Conservation (phyloP, 2,329 filamentous ascomycete species). For the Helotiales sp. region DNA sequence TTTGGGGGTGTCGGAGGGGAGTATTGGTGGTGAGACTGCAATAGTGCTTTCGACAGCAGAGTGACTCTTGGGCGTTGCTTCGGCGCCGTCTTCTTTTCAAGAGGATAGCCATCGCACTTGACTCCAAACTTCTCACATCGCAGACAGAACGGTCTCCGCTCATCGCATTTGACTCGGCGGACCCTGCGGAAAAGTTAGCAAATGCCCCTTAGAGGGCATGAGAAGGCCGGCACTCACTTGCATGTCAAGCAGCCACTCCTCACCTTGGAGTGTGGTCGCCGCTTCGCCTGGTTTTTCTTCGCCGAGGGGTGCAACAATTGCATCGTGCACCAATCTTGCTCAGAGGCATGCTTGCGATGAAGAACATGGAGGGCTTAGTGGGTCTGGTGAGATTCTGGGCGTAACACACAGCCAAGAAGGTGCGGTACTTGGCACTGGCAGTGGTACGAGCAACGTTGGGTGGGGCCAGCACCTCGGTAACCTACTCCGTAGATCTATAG, state of each 20-base stretch:
- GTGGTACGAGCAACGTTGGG: no score
- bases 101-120: slow-evolving; percentile 17
- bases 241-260: slow-evolving; percentile 10
- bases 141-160: slow-evolving; percentile 8
- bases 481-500: no score
- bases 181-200: not conserved
- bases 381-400: no score
- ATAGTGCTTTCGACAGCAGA: not conserved
- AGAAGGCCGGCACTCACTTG: slow-evolving; percentile 4
- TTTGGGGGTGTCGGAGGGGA: not conserved
- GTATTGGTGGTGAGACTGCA: not conserved
- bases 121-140: slow-evolving; percentile 9
- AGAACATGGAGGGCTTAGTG: not conserved
- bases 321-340: not conserved
- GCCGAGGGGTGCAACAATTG: not conserved
- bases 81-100: not conserved
- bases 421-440: no score
- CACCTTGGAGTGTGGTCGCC: not conserved
- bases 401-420: no score
- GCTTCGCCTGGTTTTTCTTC: not conserved
- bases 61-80: not conserved
- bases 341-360: not conserved
- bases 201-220: not conserved
- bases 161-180: slow-evolving; percentile 13
- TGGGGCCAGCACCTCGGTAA: no score